Evolutionary conservation across 768 basidiomycete species (phyloP).

Genomic region (Leccinum broughii): DNA sequence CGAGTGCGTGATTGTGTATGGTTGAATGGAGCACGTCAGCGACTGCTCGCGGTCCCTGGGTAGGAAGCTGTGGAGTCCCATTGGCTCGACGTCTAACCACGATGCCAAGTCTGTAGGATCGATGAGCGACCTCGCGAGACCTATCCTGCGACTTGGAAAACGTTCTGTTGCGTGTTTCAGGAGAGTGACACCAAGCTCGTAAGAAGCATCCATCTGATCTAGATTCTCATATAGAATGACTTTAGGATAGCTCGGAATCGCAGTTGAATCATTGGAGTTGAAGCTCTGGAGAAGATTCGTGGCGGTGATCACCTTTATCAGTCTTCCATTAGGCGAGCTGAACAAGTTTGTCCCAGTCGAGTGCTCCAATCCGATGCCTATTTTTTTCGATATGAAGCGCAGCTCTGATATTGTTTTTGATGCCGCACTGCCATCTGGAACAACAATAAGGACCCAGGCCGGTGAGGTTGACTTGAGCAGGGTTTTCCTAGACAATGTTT

Average conservation of each 20-base stretch:
- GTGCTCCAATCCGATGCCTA: constrained; percentile 42
- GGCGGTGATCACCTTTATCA: constrained; percentile 60
- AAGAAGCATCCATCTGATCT: constrained; percentile 75
- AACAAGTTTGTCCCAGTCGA: constrained; percentile 35
- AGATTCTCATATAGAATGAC: constrained; percentile 83
- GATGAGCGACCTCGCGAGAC: constrained; percentile 73
- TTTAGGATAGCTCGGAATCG: constrained; percentile 42
- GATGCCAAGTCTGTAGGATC: constrained; percentile 79
- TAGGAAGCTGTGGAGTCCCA: constrained; percentile 71
- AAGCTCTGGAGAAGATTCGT: constrained; percentile 48
- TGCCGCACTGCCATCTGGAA: constrained; percentile 58
- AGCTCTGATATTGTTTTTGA: constrained; percentile 58
- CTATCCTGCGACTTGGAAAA: constrained; percentile 69
- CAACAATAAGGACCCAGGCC: constrained; percentile 64
- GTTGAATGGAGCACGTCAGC: constrained; percentile 62
- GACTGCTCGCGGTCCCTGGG: constrained; percentile 84
- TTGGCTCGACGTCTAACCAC: constrained; percentile 76
- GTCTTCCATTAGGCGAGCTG: constrained; percentile 38
- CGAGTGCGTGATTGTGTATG: constrained; percentile 87
- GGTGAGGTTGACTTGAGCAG: constrained; percentile 40
- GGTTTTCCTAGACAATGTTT: constrained; percentile 50
- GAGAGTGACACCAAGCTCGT: constrained; percentile 81
- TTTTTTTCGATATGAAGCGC: constrained; percentile 37
- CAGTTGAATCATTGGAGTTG: constrained; percentile 29
- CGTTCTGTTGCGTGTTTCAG: constrained; percentile 65